A percentile compares a stretch with the other conserved stretches of the same genome.
These are phyloP conservation scores for Cadophora gregata DNA, from an alignment of 2,329 filamentous ascomycete species.

Conservation along the genomic window DNA sequence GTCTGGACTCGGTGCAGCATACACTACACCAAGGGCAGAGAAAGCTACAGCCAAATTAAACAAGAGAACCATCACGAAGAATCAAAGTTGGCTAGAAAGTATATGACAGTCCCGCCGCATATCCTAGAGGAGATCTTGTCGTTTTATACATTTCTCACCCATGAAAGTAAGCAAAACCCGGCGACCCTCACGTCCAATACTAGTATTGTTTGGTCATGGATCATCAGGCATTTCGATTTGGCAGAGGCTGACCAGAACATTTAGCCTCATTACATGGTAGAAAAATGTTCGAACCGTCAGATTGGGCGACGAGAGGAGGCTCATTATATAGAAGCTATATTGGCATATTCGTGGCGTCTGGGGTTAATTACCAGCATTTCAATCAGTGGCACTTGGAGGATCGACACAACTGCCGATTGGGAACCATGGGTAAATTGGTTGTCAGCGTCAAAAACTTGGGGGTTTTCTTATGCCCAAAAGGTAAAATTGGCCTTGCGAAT, in stretches of 20 bases:
- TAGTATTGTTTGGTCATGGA: background rate
- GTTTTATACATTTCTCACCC: background rate
- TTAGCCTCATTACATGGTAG: constrained; percentile 15
- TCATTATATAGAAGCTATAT: background rate
- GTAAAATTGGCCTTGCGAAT: background rate
- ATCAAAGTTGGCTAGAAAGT: background rate
- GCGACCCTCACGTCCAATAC: background rate
- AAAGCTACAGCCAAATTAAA: constrained; percentile 30
- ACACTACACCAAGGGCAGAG: constrained; percentile 24
- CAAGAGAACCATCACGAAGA: constrained; percentile 33
- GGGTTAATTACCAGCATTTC: background rate
- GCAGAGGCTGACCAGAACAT: constrained; percentile 4
- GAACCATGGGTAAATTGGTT: background rate
- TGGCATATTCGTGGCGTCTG: background rate
- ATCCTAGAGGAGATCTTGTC: background rate
- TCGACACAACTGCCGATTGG: background rate
- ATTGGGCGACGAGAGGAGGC: background rate
- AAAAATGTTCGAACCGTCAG: background rate
- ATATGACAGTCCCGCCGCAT: background rate
- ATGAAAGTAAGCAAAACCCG: background rate
- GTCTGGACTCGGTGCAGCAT: constrained; percentile 24
- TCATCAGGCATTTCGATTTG: background rate
- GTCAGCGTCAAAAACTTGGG: too few species aligned
- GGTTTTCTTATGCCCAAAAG: background rate
- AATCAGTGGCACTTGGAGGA: background rate